These are phyloP conservation scores for Didymella keratinophila DNA, from an alignment of 2,329 filamentous ascomycete genomes.

Conservation along the genomic window DNA sequence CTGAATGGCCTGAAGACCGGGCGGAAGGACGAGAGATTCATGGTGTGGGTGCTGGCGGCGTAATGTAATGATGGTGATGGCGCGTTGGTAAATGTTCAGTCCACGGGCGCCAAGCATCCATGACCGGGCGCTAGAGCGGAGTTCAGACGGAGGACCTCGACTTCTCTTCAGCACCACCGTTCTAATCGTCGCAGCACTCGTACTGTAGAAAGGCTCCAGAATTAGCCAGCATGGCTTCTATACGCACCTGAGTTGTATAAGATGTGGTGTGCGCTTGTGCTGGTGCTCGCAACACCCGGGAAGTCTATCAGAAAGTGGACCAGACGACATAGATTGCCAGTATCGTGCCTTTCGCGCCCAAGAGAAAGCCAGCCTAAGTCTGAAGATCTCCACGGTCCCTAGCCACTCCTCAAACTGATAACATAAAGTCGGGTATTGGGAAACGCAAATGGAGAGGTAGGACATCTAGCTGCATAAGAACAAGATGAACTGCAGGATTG, in stretches of 20 bases:
- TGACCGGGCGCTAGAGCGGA: slow-evolving; percentile 14
- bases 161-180: neutral
- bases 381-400: too few relatives aligned
- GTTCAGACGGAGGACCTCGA: slow-evolving; percentile 1
- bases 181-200: neutral
- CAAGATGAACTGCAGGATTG: too few relatives aligned
- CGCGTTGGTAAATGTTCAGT: slow-evolving; percentile 21
- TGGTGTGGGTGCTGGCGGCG: slow-evolving; percentile 21
- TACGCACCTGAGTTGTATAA: neutral
- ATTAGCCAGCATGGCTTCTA: neutral
- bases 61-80: slow-evolving; percentile 15
- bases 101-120: slow-evolving; percentile 2
- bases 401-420: too few relatives aligned
- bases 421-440: too few relatives aligned
- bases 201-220: neutral
- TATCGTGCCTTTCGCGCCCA: too few relatives aligned
- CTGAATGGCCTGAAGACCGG: slow-evolving; percentile 33
- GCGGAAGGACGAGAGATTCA: slow-evolving; percentile 40
- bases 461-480: too few relatives aligned
- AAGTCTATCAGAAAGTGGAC: neutral
- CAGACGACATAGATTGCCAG: too few relatives aligned
- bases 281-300: too few relatives aligned
- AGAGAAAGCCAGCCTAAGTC: too few relatives aligned
- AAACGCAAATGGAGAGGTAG: too few relatives aligned
- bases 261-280: neutral